Percentiles rank a stretch among this genome's conserved stretches.
These are phyloP conservation scores for Fennellomyces sp. DNA, from an alignment of 371 early-diverging fungal genomes.

Conservation along the genomic window DNA sequence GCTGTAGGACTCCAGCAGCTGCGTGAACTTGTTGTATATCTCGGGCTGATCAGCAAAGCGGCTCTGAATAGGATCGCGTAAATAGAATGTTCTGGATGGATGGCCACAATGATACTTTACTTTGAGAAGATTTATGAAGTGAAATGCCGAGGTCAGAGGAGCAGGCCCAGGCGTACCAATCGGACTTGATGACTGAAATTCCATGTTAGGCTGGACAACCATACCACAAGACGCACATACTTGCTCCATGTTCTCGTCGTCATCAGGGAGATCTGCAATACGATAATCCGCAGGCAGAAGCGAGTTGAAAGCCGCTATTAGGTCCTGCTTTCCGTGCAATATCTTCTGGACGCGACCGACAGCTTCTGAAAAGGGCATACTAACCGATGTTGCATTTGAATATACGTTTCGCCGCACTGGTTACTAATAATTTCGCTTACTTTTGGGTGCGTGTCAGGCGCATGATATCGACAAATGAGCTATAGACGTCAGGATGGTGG, in stretches of 20 bases:
- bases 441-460: conserved; percentile 57
- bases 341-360: conserved; percentile 95
- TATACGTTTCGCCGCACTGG: no score
- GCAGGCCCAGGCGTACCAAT: not conserved
- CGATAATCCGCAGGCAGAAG: conserved; percentile 97
- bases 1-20: not conserved
- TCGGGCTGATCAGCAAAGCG: not conserved
- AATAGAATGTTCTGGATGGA: not conserved
- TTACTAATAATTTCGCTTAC: no score
- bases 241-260: conserved; percentile 81
- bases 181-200: not conserved
- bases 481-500: conserved; percentile 92
- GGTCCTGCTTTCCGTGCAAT: conserved; percentile 88
- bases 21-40: not conserved
- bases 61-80: not conserved
- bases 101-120: not conserved
- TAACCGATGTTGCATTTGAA: no score
- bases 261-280: conserved; percentile 80
- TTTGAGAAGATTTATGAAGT: not conserved
- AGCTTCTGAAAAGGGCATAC: conserved; percentile 50
- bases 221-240: conserved; percentile 6
- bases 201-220: no score
- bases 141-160: not conserved
- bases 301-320: conserved; percentile 98
- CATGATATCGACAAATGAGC: conserved; percentile 97